Evolutionary conservation across 192 early-diverging fungal species (phyloP), one percentile per base, ranked within the genome.

Genomic region (Coemansia sp.): DNA sequence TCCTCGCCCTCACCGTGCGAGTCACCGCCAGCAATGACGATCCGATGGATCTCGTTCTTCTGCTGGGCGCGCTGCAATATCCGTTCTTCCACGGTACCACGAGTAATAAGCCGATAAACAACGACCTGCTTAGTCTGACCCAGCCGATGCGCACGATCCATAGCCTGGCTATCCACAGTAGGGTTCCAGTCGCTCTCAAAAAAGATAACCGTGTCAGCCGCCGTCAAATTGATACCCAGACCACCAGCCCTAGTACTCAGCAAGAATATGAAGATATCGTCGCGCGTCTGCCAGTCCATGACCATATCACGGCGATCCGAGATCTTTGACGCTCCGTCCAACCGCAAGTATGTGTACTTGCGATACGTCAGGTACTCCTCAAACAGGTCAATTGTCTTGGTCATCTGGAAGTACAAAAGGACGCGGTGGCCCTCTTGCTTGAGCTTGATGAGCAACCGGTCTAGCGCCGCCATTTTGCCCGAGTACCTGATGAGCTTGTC

Each of bases 21-120:
- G 64, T 94, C 93, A 6, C 93, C 93, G n/a, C 95, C 95, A 17
- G 92, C 90, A 66, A 96, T 95, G 42, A 96, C 95, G 2, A 96
- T 93, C 61, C 93, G 92, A 70, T 96, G 95, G 21, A 96, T 96
- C 72, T 96, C 91, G 75, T 95, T 93, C 85, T 96, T 96, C 68
- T 95, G 93, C 70, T 89, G 88, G 0, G 93, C 92, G 23, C 93
- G 87, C 73, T 88, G 83, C 47, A 93, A 70, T 42, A 94, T 93
- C 21, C 90, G 85, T 76, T 94, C 93, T 68, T 94, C 93, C 30
- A 94, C 90, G 0, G 93, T 93, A 8, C 89, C 88, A 32, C 88
- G 87, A 14, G 93, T 92, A n/a, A 94, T 89, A 40, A 94, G 66
- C 6, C 93, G 87, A 58, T 94, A 94, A 0, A 94, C 93, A 8